Conservation (phyloP, 306 rosid species). For the Cucurbita moschata region DNA sequence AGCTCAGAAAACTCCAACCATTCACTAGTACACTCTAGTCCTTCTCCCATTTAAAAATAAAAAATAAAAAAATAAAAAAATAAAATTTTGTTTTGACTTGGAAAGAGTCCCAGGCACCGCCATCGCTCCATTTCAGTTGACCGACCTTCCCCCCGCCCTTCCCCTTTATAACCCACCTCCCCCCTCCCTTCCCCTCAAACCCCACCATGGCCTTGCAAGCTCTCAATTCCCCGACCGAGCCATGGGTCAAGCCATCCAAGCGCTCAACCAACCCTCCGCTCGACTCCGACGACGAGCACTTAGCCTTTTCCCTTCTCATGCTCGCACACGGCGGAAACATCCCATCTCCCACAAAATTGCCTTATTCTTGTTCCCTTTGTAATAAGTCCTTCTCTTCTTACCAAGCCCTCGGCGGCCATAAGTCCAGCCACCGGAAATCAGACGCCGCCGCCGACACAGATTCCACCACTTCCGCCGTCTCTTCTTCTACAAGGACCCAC, state of each 20-base stretch:
- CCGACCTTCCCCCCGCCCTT: not conserved
- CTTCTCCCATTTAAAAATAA: not conserved
- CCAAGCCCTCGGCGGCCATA: conserved; percentile 94
- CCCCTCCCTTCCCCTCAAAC: not conserved
- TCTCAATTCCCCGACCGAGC: conserved; percentile 57
- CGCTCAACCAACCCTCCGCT: conserved; percentile 64
- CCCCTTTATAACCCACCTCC: not conserved
- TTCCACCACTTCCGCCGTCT: not conserved
- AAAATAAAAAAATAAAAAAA: not conserved
- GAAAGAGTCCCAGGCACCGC: not conserved
- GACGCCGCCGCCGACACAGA: not conserved
- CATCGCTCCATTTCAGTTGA: conserved; percentile 13
- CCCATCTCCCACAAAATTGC: not conserved
- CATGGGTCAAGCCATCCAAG: conserved; percentile 52
- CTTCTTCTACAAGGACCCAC: not conserved
- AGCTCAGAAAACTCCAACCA: not conserved
- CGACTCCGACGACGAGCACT: conserved; percentile 79
- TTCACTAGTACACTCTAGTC: conserved; percentile 1
- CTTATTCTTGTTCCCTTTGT: conserved; percentile 71
- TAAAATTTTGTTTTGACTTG: not conserved
- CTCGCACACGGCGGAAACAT: conserved; percentile 49
- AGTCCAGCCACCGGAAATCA: conserved; percentile 77
- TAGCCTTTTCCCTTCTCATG: conserved; percentile 89
- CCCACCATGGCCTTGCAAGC: conserved; percentile 35
- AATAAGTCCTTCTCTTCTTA: conserved; percentile 60